Conservation (phyloP, 768 basidiomycete genomes). For the Mycena galericulata region DNA sequence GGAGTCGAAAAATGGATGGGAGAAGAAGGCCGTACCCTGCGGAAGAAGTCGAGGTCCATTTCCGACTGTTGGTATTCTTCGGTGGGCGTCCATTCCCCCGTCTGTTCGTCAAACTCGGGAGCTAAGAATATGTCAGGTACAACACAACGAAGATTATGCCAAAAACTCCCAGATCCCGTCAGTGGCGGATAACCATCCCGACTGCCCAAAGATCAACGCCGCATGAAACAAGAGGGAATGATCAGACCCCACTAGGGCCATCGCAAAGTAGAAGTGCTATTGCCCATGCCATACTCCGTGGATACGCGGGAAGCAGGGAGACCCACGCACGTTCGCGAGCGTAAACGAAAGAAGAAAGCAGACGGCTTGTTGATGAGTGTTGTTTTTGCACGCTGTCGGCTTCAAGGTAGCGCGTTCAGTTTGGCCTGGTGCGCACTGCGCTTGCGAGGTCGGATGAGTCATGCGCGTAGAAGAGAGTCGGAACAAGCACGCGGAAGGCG, state of each 20-base stretch:
- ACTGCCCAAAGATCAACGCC: slow-evolving; percentile 2
- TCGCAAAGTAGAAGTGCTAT: neutral
- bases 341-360: too few relatives aligned
- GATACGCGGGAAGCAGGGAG: neutral
- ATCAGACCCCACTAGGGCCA: slow-evolving; percentile 1
- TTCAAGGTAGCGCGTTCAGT: too few relatives aligned
- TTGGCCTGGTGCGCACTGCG: too few relatives aligned
- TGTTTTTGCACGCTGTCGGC: too few relatives aligned
- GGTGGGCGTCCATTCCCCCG: neutral
- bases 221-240: neutral
- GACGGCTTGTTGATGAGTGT: too few relatives aligned
- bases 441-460: too few relatives aligned
- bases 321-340: neutral
- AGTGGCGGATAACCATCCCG: neutral
- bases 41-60: neutral
- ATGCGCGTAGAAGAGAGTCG: too few relatives aligned
- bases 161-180: neutral
- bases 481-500: too few relatives aligned
- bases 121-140: neutral
- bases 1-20: neutral
- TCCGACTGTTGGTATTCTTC: neutral
- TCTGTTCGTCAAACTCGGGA: neutral
- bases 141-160: neutral
- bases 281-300: neutral
- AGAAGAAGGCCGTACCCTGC: neutral